Base-by-base conservation (phyloP, 2,329 filamentous ascomycete species). In the Diaporthe sp. region DNA sequence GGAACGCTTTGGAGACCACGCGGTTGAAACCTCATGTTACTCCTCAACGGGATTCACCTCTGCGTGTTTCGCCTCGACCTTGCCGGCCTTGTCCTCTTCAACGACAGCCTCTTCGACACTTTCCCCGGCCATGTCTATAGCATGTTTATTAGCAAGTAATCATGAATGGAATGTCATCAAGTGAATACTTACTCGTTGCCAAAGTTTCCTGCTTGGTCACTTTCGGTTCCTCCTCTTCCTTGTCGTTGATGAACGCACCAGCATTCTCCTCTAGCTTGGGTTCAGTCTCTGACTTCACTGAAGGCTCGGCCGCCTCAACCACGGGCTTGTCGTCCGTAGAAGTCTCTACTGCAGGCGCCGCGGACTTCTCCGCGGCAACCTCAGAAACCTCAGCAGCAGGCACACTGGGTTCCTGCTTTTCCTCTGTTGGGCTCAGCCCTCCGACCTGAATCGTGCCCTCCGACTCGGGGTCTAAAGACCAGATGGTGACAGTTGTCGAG, bases 391-490 rank as follows among this genome's bases (percentile, higher is more conserved):
- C 55, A 22, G 31, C 20, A 5, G 25, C 44, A 63, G 76, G 47
- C 5, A 80, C 78, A 7, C 78, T 74, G 17, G 67, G 53, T 17
- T 71, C 39, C 20, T 57, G 22, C 63, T 76, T 58, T 15, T 28
- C n/a, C 39, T 75, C 61, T 25, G 39, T 55, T 10, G 61, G 22
- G 42, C 22, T 71, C 34, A 70, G 55, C 1, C 15, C 28, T 65
- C 74, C 76, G n/a, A 78, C 82, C 31, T 87, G 82, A 10, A 85
- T 83, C 73, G 90, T 79, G 10, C 85, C 83, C 42, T 88, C 86
- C 77, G 88, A 85, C 34, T 90, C 85, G 12, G 86, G 84, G 58
- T 89, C 87, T 73, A 92, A 87, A 71, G 87, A 88, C 83, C 87
- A 92, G 47, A 89, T 78, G 0, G 86, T 89, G 51, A 86, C 83